A percentile compares a stretch with the other conserved stretches of the same genome.
Conservation (phyloP, 1,284 basidiomycete genomes). For the Ustilago lituana region DNA sequence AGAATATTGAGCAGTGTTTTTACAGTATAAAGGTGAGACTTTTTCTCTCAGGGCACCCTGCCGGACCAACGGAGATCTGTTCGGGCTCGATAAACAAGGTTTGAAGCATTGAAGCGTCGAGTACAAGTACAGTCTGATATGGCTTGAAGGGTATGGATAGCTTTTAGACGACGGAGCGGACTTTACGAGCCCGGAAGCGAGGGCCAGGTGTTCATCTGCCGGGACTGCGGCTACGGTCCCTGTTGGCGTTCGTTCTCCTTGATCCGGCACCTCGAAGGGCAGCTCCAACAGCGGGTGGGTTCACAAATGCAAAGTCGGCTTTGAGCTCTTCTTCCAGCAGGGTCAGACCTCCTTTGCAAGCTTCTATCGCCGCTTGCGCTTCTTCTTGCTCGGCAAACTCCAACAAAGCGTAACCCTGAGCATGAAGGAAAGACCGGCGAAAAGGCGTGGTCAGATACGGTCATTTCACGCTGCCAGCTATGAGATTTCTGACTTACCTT, state of each 20-base stretch:
- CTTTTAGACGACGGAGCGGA: too few relatives aligned
- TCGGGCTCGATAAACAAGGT: too few relatives aligned
- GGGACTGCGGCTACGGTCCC: slow-evolving; percentile 46
- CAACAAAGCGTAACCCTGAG: slow-evolving; percentile 72
- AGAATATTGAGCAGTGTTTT: too few relatives aligned
- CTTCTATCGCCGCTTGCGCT: slow-evolving; percentile 87
- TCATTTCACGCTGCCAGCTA: too few relatives aligned
- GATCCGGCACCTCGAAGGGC: slow-evolving; percentile 11
- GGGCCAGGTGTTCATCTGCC: slow-evolving; percentile 11
- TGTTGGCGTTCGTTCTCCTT: slow-evolving; percentile 18
- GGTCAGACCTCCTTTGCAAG: slow-evolving; percentile 81
- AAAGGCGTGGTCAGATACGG: neutral
- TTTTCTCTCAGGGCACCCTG: too few relatives aligned
- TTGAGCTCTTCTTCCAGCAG: slow-evolving; percentile 87
- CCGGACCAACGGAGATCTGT: too few relatives aligned
- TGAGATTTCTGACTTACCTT: slow-evolving; percentile 73
- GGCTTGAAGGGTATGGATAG: too few relatives aligned
- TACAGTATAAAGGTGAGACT: too few relatives aligned
- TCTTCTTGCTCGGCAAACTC: slow-evolving; percentile 94
- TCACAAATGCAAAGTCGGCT: slow-evolving; percentile 94
- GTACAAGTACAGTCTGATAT: slow-evolving; percentile 1
- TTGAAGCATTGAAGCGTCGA: too few relatives aligned
- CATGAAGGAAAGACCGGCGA: neutral
- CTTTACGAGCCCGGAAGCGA: neutral
- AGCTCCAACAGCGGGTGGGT: slow-evolving; percentile 73